Evolutionary conservation across 352 stramenopile species (phyloP), one percentile per base, ranked within the genome.

Genomic region (Plasmopara muralis): DNA sequence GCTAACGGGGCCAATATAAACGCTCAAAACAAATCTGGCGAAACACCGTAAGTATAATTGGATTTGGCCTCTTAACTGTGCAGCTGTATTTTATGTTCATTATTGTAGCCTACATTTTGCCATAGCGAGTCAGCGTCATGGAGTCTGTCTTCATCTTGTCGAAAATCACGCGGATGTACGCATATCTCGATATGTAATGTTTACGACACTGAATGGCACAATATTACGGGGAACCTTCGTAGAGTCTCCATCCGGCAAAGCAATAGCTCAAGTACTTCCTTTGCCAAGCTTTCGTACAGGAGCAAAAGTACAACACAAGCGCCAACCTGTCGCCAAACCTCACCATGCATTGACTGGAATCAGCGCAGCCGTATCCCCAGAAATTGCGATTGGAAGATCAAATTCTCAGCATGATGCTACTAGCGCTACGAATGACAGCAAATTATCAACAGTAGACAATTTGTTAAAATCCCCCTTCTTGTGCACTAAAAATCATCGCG

Each of bases 1-100:
- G 55, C 72, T 25, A 64, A 83, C 46, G 78, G 81, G 12, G 78
- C 78, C 5, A 81, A 85, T 38, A 86, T 91, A 43, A 88, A 89
- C 25, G 76, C 66, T 14, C 81, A 88, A 53, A 91, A 89, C 67
- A 80, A 83, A 50, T 67, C 76, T 6, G 81, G 78, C 29, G 78
- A 91, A 53, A 89, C 81, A 14, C 76, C 81, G 81, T 89, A 75
- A 9, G 74, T 73, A 39, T n/a, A 45, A 3, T 25, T 3, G 20
- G 3, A 3, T 12, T 28, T 37, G 46, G 10, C 13, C 15, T 43
- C 13, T 6, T 45, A 9, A 41, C 9, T 43, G n/a, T 3, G 0
- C 7, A 15, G 39, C 10, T 10, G 9, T 43, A 10, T 30, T 12
- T 25, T 35, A 35, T 35, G 31, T 12, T 35, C 31, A 35, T 12